Conservation (phyloP, 73 alveolate species). For the Diophrys sp. region DNA sequence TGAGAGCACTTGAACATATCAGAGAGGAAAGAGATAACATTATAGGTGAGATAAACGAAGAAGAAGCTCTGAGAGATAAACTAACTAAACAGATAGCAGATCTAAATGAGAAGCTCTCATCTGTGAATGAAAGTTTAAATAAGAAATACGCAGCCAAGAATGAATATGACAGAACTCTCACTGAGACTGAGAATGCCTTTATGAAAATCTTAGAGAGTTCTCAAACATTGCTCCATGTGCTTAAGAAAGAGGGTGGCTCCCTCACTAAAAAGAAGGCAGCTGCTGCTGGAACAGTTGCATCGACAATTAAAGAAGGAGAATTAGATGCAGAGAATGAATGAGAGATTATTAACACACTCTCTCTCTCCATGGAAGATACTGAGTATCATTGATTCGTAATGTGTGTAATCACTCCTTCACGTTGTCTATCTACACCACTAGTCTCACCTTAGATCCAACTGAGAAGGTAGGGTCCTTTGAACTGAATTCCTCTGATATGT, state of each 20-base stretch:
- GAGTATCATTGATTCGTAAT: too few relatives aligned
- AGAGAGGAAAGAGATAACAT: conserved; percentile 74
- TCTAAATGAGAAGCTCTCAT: conserved; percentile 67
- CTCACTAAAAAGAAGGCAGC: conserved; percentile 44
- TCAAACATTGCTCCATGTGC: conserved; percentile 69
- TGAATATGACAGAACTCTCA: conserved; percentile 71
- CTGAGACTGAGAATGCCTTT: conserved; percentile 72
- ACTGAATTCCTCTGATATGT: too few relatives aligned
- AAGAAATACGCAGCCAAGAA: conserved; percentile 69
- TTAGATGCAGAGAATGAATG: not conserved
- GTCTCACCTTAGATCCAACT: too few relatives aligned
- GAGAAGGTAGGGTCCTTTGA: too few relatives aligned
- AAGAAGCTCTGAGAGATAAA: conserved; percentile 73
- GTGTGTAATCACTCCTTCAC: too few relatives aligned
- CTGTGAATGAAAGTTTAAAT: conserved; percentile 69
- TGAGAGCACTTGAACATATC: conserved; percentile 76
- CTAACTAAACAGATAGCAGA: conserved; percentile 71
- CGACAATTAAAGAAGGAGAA: not conserved
- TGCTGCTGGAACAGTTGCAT: conserved; percentile 1
- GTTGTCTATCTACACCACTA: too few relatives aligned
- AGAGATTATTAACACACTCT: too few relatives aligned
- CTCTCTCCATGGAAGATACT: too few relatives aligned
- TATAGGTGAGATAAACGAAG: conserved; percentile 55
- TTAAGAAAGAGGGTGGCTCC: conserved; percentile 61
- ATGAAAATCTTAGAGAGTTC: conserved; percentile 66